A percentile compares a stretch with the other conserved stretches of the same genome.
These are phyloP conservation scores for Coleophoma crateriformis DNA, from an alignment of 2,329 filamentous ascomycete species.

Conservation along the genomic window DNA sequence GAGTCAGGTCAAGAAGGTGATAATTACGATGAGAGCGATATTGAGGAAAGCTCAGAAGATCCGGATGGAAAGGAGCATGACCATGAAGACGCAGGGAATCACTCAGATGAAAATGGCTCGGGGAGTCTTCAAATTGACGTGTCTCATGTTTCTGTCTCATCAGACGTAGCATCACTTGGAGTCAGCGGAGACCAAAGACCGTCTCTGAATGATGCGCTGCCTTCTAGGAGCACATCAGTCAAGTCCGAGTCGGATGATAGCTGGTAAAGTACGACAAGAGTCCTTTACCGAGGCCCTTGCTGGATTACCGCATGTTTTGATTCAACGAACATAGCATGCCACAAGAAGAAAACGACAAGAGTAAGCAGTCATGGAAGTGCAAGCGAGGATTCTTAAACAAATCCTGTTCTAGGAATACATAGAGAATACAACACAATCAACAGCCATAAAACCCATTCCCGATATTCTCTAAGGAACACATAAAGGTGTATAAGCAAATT, in stretches of 20 bases:
- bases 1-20: background rate
- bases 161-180: background rate
- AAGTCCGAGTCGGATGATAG: too few species aligned
- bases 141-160: background rate
- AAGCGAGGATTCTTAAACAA: too few species aligned
- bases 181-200: too few species aligned
- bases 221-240: too few species aligned
- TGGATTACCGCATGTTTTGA: too few species aligned
- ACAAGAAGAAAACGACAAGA: too few species aligned
- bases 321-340: too few species aligned
- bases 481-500: background rate
- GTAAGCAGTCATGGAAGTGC: too few species aligned
- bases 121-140: background rate
- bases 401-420: conserved; percentile 15
- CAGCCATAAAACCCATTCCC: conserved; percentile 4
- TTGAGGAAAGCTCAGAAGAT: background rate
- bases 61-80: background rate
- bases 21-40: background rate
- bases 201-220: too few species aligned
- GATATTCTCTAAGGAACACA: conserved; percentile 9
- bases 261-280: too few species aligned
- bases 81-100: background rate
- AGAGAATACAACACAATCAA: conserved; percentile 5
- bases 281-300: too few species aligned
- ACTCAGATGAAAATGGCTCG: background rate